Conservation (phyloP, 208 protist genomes). For the Trypanosoma melophagium region DNA sequence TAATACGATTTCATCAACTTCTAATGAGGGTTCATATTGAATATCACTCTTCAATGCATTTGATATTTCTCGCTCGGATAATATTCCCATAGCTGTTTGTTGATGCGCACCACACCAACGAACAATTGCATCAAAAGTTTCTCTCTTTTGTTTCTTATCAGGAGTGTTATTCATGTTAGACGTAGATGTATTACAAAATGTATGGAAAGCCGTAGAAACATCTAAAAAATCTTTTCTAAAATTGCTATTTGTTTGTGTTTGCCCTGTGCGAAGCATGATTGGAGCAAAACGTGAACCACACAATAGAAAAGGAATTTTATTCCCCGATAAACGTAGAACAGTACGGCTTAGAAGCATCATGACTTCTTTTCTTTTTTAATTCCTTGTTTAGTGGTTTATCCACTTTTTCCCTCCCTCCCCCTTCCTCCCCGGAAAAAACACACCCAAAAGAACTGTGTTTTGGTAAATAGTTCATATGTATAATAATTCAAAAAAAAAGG, state of each 20-base stretch:
- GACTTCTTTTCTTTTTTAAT: not conserved
- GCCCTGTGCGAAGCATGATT: slow-evolving; percentile 1
- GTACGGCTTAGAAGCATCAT: slow-evolving; percentile 14
- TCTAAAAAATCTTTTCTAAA: slow-evolving; percentile 7
- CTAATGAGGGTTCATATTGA: not conserved
- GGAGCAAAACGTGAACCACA: slow-evolving; percentile 34
- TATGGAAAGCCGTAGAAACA: no score
- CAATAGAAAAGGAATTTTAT: slow-evolving; percentile 29
- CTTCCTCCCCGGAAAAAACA: not conserved
- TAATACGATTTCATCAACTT: slow-evolving; percentile 45
- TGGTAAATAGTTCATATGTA: no score
- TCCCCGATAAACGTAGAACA: slow-evolving; percentile 10
- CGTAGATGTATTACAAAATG: not conserved
- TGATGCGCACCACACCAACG: slow-evolving; percentile 73
- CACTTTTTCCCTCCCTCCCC: not conserved
- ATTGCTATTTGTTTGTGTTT: not conserved
- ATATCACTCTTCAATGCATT: not conserved
- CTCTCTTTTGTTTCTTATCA: slow-evolving; percentile 43
- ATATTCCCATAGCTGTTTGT: slow-evolving; percentile 4
- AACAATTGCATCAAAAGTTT: slow-evolving; percentile 60
- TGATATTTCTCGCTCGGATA: not conserved
- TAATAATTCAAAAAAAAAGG: no score
- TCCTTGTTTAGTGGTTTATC: not conserved
- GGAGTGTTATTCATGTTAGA: not conserved
- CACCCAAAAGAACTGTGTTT: no score